phyloP scores from a whole-genome alignment of 163 green algal genomes.

The Volvox carteri region DNA sequence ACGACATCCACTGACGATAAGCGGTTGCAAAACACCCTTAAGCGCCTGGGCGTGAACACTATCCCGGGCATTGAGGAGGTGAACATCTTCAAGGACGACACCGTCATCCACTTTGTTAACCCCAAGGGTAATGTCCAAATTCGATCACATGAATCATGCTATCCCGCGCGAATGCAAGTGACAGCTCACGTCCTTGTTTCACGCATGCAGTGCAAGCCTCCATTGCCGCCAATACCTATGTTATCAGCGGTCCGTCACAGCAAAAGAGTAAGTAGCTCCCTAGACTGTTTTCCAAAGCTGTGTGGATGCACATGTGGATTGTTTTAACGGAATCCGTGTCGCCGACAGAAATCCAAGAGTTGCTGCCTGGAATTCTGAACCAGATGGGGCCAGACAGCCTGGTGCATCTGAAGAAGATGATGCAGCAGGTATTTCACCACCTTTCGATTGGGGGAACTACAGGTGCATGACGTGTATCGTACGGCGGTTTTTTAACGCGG shows the following conservation, averaged over 20 bases:
- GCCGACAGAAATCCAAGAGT: conserved; percentile 88
- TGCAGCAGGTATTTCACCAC: conserved; percentile 72
- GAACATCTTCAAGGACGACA: conserved; percentile 97
- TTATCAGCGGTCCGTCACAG: conserved; percentile 91
- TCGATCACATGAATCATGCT: no score
- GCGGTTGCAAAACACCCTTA: conserved; percentile 96
- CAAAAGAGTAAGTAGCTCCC: conserved; percentile 83
- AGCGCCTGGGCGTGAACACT: conserved; percentile 97
- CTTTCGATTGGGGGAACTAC: no score
- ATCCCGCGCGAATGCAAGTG: no score
- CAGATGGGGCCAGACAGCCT: conserved; percentile 93
- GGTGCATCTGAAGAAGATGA: conserved; percentile 89
- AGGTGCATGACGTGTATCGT: neutral
- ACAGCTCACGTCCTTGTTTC: no score
- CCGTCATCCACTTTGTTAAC: conserved; percentile 95
- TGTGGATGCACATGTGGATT: no score
- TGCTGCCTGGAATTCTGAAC: conserved; percentile 93
- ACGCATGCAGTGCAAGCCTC: conserved; percentile 98
- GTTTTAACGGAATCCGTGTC: neutral
- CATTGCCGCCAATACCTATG: conserved; percentile 99
- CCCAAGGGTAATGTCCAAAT: conserved; percentile 94
- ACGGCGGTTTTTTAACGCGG: neutral
- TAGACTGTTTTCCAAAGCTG: no score
- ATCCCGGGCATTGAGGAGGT: conserved; percentile 99
- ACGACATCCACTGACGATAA: conserved; percentile 97